These are phyloP conservation scores for Pyrenophora seminiperda DNA, from an alignment of 2,329 filamentous ascomycete genomes.

Conservation along the genomic window DNA sequence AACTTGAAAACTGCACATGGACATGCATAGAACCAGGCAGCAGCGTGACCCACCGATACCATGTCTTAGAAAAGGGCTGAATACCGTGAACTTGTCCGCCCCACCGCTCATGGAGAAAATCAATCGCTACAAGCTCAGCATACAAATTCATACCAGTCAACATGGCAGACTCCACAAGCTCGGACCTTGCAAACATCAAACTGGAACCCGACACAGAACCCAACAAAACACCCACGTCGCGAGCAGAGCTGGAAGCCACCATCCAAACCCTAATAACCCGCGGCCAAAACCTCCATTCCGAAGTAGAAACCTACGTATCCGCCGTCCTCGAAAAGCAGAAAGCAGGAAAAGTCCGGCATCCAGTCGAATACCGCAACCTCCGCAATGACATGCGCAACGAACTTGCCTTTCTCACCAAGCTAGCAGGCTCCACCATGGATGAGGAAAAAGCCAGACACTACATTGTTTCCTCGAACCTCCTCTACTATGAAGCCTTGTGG, in stretches of 20 bases:
- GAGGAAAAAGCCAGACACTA: conserved; percentile 55
- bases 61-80: no score
- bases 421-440: conserved; percentile 29
- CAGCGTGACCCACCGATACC: neutral
- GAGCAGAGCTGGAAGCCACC: conserved; percentile 28
- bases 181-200: conserved; percentile 16
- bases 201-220: conserved; percentile 12
- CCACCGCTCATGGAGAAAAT: no score
- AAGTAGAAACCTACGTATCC: conserved; percentile 50
- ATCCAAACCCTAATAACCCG: conserved; percentile 45
- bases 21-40: neutral
- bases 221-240: conserved; percentile 8
- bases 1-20: no score
- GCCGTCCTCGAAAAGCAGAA: conserved; percentile 42
- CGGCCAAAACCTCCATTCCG: conserved; percentile 46
- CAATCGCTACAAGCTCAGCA: no score
- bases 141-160: neutral
- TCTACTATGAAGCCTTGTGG: conserved; percentile 70
- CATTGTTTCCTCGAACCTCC: conserved; percentile 68
- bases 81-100: no score
- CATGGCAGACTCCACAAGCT: conserved; percentile 24
- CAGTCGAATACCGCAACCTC: conserved; percentile 43
- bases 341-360: conserved; percentile 41
- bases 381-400: conserved; percentile 46
- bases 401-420: conserved; percentile 40